Percentiles rank a stretch among this genome's conserved stretches.
Evolutionary conservation across 2,329 filamentous ascomycete genomes (phyloP).

Genomic region (Fusarium circinatum): DNA sequence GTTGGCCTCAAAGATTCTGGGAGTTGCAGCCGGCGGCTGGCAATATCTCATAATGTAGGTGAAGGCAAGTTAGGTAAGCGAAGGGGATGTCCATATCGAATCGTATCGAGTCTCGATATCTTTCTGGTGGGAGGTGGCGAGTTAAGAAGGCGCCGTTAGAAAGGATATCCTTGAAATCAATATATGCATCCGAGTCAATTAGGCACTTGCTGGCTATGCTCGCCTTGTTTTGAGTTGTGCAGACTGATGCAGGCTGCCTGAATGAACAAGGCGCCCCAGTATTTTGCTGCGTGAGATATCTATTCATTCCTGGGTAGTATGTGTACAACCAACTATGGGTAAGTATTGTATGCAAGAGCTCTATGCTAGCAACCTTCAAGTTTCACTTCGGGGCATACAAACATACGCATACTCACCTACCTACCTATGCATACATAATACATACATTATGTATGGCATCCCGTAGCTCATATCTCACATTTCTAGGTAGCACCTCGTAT

Average conservation of each 20-base stretch:
- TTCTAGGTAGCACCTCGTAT: constrained; percentile 8
- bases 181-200: constrained; percentile 29
- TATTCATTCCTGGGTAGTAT: not conserved
- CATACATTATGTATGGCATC: constrained; percentile 13
- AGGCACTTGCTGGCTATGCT: constrained; percentile 14
- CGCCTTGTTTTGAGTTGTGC: constrained; percentile 13
- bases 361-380: not conserved
- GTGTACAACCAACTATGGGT: not conserved
- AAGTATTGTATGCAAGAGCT: not conserved
- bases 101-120: constrained; percentile 16
- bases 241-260: constrained; percentile 23
- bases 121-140: constrained; percentile 30
- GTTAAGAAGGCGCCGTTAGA: constrained; percentile 38
- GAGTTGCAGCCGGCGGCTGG: constrained; percentile 26
- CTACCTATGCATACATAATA: not conserved
- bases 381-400: constrained; percentile 6
- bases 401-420: not conserved
- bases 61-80: constrained; percentile 11
- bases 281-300: not conserved
- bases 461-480: constrained; percentile 20
- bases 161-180: constrained; percentile 23
- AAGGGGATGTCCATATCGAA: constrained; percentile 18
- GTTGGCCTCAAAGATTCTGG: constrained; percentile 32
- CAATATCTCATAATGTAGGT: constrained; percentile 17
- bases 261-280: constrained; percentile 22